A percentile compares a stretch with the other conserved stretches of the same genome.
phyloP scores from a whole-genome alignment of 2,329 filamentous ascomycete species.

The Fusarium nanum region DNA sequence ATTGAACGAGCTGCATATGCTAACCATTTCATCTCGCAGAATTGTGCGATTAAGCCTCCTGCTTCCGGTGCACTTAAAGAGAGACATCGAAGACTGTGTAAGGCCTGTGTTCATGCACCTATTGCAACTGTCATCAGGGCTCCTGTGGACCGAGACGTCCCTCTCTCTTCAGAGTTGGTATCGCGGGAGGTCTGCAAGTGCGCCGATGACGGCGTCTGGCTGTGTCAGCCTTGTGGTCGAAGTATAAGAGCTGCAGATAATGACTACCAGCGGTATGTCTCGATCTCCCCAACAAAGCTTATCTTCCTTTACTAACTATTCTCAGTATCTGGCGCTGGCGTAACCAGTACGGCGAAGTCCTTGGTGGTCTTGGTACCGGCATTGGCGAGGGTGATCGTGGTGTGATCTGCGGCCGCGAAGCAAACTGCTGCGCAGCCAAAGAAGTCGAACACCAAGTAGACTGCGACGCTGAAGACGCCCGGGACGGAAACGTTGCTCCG shows the following conservation, averaged over 20 bases:
- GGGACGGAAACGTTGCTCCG: slow-evolving; percentile 53
- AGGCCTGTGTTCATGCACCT: slow-evolving; percentile 77
- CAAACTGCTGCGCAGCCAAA: slow-evolving; percentile 78
- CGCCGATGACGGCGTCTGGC: slow-evolving; percentile 74
- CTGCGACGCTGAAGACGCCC: slow-evolving; percentile 81
- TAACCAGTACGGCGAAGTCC: slow-evolving; percentile 82
- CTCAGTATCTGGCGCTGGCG: slow-evolving; percentile 87
- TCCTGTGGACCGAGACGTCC: slow-evolving; percentile 56
- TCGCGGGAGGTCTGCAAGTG: slow-evolving; percentile 66
- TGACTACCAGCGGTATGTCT: slow-evolving; percentile 67
- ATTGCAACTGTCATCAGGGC: slow-evolving; percentile 66
- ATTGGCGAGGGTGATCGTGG: slow-evolving; percentile 90
- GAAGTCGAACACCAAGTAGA: slow-evolving; percentile 87
- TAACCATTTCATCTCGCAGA: slow-evolving; percentile 65
- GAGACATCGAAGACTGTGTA: slow-evolving; percentile 85
- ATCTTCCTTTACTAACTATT: slow-evolving; percentile 15
- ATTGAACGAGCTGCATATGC: slow-evolving; percentile 9
- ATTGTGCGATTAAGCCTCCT: slow-evolving; percentile 88
- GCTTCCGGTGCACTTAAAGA: slow-evolving; percentile 73
- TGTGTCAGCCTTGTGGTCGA: slow-evolving; percentile 86
- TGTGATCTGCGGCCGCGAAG: slow-evolving; percentile 85
- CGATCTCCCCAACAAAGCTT: no score
- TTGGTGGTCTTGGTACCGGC: slow-evolving; percentile 83
- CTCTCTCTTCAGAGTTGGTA: slow-evolving; percentile 67
- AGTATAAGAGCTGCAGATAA: slow-evolving; percentile 71